Base-by-base conservation (phyloP, 1,139 yeast genomes). In the Debaryomyces robertsiae region DNA sequence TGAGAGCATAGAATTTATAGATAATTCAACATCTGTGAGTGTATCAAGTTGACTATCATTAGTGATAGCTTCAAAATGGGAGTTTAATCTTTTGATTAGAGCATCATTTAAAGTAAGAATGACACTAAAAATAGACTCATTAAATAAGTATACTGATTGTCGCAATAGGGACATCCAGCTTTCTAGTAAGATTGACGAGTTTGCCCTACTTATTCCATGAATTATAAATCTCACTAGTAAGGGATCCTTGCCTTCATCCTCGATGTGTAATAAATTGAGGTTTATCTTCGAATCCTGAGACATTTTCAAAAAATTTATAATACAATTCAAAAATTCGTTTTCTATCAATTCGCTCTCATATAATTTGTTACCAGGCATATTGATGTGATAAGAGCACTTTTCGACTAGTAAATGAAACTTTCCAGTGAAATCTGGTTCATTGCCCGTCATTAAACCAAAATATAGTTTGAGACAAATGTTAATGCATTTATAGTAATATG, bases 1-100 rank as follows among this genome's bases (percentile, higher is more conserved):
- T n/a, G 75, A 67, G 32, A 87, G 60, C 25, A 85, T 58, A 25
- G 74, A 70, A 24, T 74, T 74, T 11, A 82, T 73, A 1, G 77
- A 73, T 3, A 70, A 63, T 35, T 77, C 82, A 3, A 65, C 53
- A 43, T 69, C 71, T 14, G 54, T 55, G 10, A 58, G 41, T 5
- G 45, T 65, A 39, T 38, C 38, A 10, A 49, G 32, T 3, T 42
- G 32, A 3, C 40, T 40, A 13, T 47, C 35, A 6, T 42, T 38
- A 13, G 47, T 46, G 3, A 60, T 43, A 24, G 42, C 50, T 1
- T 52, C 44, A 45, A 79, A 79, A 30, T 69, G 58, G 1, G 41
- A 46, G 14, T 65, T 65, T 13, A 79, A 58, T 49, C 78, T 79
- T 4, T 60, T 50, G 39, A 83, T 73, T 10, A 83, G 58, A 25